A percentile compares a stretch with the other conserved stretches of the same genome.
Evolutionary conservation across 2,329 filamentous ascomycete species (phyloP).

Genomic region (Periconia digitata): DNA sequence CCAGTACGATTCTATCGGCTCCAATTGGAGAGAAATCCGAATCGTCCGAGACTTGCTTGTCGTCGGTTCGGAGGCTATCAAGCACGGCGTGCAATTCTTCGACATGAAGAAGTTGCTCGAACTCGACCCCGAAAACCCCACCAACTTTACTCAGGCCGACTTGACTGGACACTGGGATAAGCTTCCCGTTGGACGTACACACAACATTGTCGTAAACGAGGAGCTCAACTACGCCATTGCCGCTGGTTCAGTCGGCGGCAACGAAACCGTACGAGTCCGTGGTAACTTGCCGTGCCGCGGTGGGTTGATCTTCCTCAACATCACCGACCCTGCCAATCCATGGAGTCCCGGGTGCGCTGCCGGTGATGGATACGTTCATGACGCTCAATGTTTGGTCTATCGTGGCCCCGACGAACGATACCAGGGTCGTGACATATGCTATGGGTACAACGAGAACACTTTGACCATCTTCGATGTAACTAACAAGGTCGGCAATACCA

Average conservation of each 20-base stretch:
- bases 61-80: constrained; percentile 38
- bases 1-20: constrained; percentile 45
- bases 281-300: constrained; percentile 45
- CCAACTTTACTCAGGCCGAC: constrained; percentile 27
- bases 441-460: constrained; percentile 57
- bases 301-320: constrained; percentile 59
- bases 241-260: constrained; percentile 28
- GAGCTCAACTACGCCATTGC: constrained; percentile 32
- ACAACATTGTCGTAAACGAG: constrained; percentile 37
- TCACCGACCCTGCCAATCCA: constrained; percentile 55
- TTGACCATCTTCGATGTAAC: constrained; percentile 54
- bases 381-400: constrained; percentile 60
- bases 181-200: constrained; percentile 31
- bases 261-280: constrained; percentile 26
- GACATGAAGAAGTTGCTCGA: constrained; percentile 54
- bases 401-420: constrained; percentile 53
- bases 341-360: constrained; percentile 55
- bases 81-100: constrained; percentile 62
- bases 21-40: constrained; percentile 55
- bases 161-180: constrained; percentile 28
- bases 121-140: constrained; percentile 24
- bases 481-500: constrained; percentile 44
- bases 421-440: constrained; percentile 55
- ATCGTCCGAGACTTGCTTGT: constrained; percentile 40
- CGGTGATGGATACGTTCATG: constrained; percentile 60